These are phyloP conservation scores for Cercophora sp. DNA, from an alignment of 495 filamentous ascomycete genomes.

Conservation along the genomic window DNA sequence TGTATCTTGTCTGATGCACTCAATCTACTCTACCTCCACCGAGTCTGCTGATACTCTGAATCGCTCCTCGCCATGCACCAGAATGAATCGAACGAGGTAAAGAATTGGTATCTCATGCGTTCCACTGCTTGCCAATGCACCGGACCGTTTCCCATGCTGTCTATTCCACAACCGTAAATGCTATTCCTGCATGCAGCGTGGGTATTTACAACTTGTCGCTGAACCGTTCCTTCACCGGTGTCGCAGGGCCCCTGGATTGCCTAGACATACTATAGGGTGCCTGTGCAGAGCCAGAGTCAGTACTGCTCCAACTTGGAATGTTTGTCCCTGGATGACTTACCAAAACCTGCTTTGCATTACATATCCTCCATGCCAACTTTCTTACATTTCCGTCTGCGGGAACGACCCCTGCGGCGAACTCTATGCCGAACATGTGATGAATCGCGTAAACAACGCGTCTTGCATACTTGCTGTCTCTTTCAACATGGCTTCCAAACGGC, in stretches of 20 bases:
- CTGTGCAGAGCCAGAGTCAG: conserved; percentile 35
- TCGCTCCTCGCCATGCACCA: background rate
- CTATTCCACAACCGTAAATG: too few relatives aligned
- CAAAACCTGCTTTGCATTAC: conserved; percentile 89
- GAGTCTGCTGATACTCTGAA: too few relatives aligned
- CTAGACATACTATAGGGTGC: conserved; percentile 64
- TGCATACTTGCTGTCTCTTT: conserved; percentile 83
- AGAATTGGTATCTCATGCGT: conserved; percentile 12
- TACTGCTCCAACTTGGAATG: background rate
- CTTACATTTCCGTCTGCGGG: conserved; percentile 86
- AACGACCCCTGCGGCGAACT: conserved; percentile 90
- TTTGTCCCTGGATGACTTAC: conserved; percentile 49
- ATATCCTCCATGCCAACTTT: conserved; percentile 92
- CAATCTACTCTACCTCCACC: too few relatives aligned
- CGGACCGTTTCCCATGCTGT: too few relatives aligned
- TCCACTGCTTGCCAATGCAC: background rate
- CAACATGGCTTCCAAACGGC: conserved; percentile 74
- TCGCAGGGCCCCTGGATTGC: conserved; percentile 49
- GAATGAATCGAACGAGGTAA: background rate
- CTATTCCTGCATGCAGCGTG: too few relatives aligned
- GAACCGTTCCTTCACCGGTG: conserved; percentile 45
- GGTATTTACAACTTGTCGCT: conserved; percentile 20
- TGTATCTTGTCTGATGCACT: too few relatives aligned
- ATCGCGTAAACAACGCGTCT: conserved; percentile 89
- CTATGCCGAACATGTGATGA: conserved; percentile 95